Base-by-base conservation (phyloP, 768 basidiomycete species). In the Holtermannia corniformis region DNA sequence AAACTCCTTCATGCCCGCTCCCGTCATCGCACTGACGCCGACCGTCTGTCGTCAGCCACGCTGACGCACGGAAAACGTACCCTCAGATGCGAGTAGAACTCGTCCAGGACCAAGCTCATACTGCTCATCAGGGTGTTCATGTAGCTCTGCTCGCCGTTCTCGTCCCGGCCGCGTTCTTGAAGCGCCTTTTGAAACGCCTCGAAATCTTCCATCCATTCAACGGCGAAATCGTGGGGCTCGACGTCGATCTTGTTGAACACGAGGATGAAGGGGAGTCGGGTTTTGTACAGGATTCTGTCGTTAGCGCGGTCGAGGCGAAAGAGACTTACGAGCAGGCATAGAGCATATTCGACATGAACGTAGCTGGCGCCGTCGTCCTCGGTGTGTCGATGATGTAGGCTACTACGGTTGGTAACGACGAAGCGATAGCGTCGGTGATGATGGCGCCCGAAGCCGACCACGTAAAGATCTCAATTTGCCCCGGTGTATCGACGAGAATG, bases 321-420 rank as follows among this genome's bases (percentile, higher is more conserved):
- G 3, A 16, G n/a, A 72, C 79, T 56, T 52, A 86, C 86, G 87
- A 90, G 78, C 95, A 99, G 1, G 95, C 95, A 65, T 97, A 99
- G 41, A 99, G 79, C 95, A 99, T 99, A 73, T 99, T 99, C 19
- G 85, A 87, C 95, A 97, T 99, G 73, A 99, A 99, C 2, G 95
- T 99, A 14, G 93, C 90, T 0, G 95, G 95, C 13, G 72, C 58
- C 0, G 85, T 85, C 19, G 89, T 90, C 57, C 95, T 79, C 20
- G 95, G 95, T 3, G 95, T 99, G 72, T 99, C 95, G 61, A 99
- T 89, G 56, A 99, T 80, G 67, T 97, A 99, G 14, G 95, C 95
- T 28, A 99, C 83, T 27, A 93, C 88, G 1, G 95, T 85, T 4
- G 95, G 95, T 52, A 97, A 76, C 0, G 91, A 82, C 2, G 88